phyloP scores from a whole-genome alignment of 2,329 filamentous ascomycete genomes.

The Periconia sp. region DNA sequence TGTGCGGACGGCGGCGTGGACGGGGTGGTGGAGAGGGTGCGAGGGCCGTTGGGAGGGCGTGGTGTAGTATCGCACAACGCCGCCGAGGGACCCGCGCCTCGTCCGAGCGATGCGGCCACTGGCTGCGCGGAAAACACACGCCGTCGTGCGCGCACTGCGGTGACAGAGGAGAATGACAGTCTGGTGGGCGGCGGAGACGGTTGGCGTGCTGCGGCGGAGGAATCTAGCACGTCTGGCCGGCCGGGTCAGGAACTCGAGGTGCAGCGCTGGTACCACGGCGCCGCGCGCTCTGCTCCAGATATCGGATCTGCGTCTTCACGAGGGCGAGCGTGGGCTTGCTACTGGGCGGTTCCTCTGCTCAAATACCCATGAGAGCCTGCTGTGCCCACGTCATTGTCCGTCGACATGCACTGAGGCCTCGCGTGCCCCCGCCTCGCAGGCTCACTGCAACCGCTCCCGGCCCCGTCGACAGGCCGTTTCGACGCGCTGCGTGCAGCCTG shows the following conservation, averaged over 20 bases:
- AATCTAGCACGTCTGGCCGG: background rate
- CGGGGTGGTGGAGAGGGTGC: constrained; percentile 14
- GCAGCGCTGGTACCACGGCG: constrained; percentile 14
- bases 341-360: constrained; percentile 29
- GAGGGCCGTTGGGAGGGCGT: constrained; percentile 14
- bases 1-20: constrained; percentile 18
- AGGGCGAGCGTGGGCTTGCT: constrained; percentile 31
- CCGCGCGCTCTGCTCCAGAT: constrained; percentile 21
- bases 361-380: constrained; percentile 14
- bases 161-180: constrained; percentile 12
- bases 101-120: too few relatives aligned
- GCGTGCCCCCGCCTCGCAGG: constrained; percentile 22
- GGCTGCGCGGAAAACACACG: too few relatives aligned
- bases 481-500: background rate
- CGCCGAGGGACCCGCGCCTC: constrained; percentile 1
- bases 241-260: constrained; percentile 2
- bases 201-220: background rate
- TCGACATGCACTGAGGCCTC: constrained; percentile 14
- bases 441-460: constrained; percentile 8
- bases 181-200: background rate
- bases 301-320: constrained; percentile 32
- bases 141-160: too few relatives aligned
- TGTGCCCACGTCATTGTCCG: constrained; percentile 26
- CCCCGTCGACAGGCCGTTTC: too few relatives aligned
- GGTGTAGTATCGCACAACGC: background rate